Evolutionary conservation across 2,329 filamentous ascomycete genomes (phyloP), one percentile per base, ranked within the genome.

Genomic region (Huntiella abstrusa): DNA sequence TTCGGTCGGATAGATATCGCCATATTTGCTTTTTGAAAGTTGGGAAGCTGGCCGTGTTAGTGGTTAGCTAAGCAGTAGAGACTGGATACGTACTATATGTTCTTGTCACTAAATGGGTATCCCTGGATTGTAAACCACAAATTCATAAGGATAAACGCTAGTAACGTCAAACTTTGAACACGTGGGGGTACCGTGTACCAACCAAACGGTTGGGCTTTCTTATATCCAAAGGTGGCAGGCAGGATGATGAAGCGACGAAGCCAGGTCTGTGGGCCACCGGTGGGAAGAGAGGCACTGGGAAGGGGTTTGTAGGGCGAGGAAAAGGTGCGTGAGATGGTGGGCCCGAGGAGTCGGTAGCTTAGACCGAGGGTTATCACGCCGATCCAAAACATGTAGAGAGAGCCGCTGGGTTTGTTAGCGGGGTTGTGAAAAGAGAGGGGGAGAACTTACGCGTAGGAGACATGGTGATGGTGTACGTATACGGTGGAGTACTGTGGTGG

Each of bases 1-100:
- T 77, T 7, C 78, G 68, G 50, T 80, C 75, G 0, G 73, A 71
- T 0, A 75, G 62, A 47, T 76, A 79, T 1, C 75, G 70, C 36
- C 64, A 60, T 0, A 60, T 40, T 48, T 68, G 65, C 4, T 55
- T 57, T 2, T 54, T 55, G 0, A 53, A 47, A 0, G 54, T 51
- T 0, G 59, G 56, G 43, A 60, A 67, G 51, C 64, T 67, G 13
- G 15, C 10, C 3, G 10, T 11, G 43, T 53, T 4, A 54, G 41
- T 11, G 12, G 39, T 39, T 12, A 35, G 34, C 32, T 22, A 22
- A 13, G 13, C 6, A 19, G 28, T 33, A 39, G n/a, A 34, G 10
- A 8, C 17, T 5, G 19, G 33, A 15, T 8, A 55, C 59, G 38
- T 54, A 68, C 61, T 65, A 67, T 13, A 65, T 53, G 33, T 65